A percentile compares a stretch with the other conserved stretches of the same genome.
Evolutionary conservation across 2,329 filamentous ascomycete species (phyloP).

Genomic region (Drechmeria coniospora): DNA sequence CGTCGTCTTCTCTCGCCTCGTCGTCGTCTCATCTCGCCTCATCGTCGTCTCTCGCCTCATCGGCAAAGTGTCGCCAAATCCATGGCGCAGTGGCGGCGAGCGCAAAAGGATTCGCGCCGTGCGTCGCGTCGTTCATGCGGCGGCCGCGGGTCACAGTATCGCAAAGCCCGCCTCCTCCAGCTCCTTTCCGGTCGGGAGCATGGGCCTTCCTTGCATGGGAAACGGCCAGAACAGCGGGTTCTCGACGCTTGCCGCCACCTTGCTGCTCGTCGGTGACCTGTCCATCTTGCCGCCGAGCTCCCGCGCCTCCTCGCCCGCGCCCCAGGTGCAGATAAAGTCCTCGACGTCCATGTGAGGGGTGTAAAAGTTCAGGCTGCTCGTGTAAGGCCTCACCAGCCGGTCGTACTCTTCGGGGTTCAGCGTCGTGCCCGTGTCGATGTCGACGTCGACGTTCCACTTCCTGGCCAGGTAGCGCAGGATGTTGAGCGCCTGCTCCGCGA

Average conservation of each 20-base stretch:
- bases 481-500: conserved; percentile 43
- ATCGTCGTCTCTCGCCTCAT: too few relatives aligned
- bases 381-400: conserved; percentile 28
- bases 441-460: conserved; percentile 42
- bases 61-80: too few relatives aligned
- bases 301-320: conserved; percentile 8
- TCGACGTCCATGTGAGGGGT: conserved; percentile 30
- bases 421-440: conserved; percentile 18
- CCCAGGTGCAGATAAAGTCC: conserved; percentile 35
- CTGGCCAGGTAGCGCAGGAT: conserved; percentile 41
- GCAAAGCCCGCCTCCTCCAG: conserved; percentile 38
- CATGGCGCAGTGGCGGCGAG: too few relatives aligned
- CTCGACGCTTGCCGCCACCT: conserved; percentile 17
- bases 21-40: too few relatives aligned
- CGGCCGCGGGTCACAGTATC: conserved; percentile 14
- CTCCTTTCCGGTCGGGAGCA: conserved; percentile 30
- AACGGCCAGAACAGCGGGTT: conserved; percentile 46
- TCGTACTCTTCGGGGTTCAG: conserved; percentile 21
- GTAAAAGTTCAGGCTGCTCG: conserved; percentile 42
- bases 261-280: conserved; percentile 1
- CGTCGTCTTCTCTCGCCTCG: too few relatives aligned
- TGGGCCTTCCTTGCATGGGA: conserved; percentile 42
- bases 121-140: not conserved
- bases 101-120: too few relatives aligned
- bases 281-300: conserved; percentile 1